These are phyloP conservation scores for Cutaneotrichosporon mucoides DNA, from an alignment of 1,284 basidiomycete genomes.

Conservation along the genomic window DNA sequence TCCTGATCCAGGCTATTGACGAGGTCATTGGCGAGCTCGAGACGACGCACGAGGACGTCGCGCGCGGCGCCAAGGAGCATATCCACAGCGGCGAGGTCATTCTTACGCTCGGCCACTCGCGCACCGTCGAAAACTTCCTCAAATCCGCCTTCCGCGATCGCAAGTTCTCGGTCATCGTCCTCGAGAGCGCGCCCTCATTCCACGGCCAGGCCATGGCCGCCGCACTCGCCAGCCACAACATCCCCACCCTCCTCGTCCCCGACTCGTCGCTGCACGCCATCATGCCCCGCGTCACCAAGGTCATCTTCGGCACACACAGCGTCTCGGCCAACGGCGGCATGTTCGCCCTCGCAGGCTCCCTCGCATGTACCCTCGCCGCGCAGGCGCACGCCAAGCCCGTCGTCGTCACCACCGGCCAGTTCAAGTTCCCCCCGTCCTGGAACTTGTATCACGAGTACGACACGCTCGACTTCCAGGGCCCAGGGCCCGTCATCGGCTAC, in stretches of 20 bases:
- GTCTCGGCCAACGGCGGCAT: slow-evolving; percentile 95
- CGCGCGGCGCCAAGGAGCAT: slow-evolving; percentile 91
- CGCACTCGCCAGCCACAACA: slow-evolving; percentile 68
- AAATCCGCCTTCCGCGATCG: slow-evolving; percentile 83
- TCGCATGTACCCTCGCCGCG: slow-evolving; percentile 83
- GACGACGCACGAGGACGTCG: slow-evolving; percentile 90
- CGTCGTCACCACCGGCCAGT: slow-evolving; percentile 90
- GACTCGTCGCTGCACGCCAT: slow-evolving; percentile 92
- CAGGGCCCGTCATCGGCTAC: slow-evolving; percentile 68
- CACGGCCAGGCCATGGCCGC: slow-evolving; percentile 81
- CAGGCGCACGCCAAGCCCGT: slow-evolving; percentile 87
- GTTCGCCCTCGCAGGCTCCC: slow-evolving; percentile 79
- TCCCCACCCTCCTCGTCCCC: slow-evolving; percentile 91
- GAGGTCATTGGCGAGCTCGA: slow-evolving; percentile 94
- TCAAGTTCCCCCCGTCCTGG: slow-evolving; percentile 93
- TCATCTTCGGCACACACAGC: slow-evolving; percentile 86
- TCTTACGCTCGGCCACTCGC: slow-evolving; percentile 88
- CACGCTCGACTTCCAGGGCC: slow-evolving; percentile 81
- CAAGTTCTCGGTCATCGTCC: slow-evolving; percentile 94
- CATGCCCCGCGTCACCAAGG: slow-evolving; percentile 95
- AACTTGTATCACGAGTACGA: slow-evolving; percentile 83
- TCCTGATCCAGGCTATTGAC: slow-evolving; percentile 82
- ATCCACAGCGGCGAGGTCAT: slow-evolving; percentile 98
- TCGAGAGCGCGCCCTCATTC: slow-evolving; percentile 89
- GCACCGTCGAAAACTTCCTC: slow-evolving; percentile 89